These are phyloP conservation scores for Mortierella sp. DNA, from an alignment of 371 early-diverging fungal genomes.

Conservation along the genomic window DNA sequence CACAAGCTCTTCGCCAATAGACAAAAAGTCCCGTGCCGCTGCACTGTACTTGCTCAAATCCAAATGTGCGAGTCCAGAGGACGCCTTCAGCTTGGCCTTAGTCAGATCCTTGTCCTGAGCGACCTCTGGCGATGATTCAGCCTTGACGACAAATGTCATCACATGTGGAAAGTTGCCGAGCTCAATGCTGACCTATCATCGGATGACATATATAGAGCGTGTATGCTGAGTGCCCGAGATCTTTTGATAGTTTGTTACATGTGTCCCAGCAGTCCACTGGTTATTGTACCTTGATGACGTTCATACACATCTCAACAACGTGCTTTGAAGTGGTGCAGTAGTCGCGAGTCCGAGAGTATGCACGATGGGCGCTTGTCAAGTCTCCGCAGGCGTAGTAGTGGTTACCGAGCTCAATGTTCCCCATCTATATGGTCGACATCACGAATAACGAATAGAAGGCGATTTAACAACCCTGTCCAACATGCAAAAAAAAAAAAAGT, in stretches of 20 bases:
- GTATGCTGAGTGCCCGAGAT: too few species aligned
- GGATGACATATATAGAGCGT: too few species aligned
- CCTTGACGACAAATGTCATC: slow-evolving; percentile 77
- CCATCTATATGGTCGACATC: slow-evolving; percentile 61
- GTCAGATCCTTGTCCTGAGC: slow-evolving; percentile 64
- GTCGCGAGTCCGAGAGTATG: slow-evolving; percentile 79
- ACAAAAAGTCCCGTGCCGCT: slow-evolving; percentile 73
- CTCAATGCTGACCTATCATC: slow-evolving; percentile 77
- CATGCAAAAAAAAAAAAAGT: too few species aligned
- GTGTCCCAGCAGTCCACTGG: too few species aligned
- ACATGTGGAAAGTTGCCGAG: slow-evolving; percentile 76
- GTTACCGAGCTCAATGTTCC: slow-evolving; percentile 79
- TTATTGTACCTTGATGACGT: slow-evolving; percentile 75
- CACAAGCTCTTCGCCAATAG: slow-evolving; percentile 69
- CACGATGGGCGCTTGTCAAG: slow-evolving; percentile 70
- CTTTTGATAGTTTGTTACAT: too few species aligned
- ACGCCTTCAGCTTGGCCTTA: slow-evolving; percentile 73
- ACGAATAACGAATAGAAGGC: neutral
- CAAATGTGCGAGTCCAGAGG: slow-evolving; percentile 73
- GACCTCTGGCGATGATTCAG: slow-evolving; percentile 74
- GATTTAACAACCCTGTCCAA: too few species aligned
- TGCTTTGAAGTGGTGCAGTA: slow-evolving; percentile 80
- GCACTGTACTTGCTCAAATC: slow-evolving; percentile 64
- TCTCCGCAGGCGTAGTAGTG: slow-evolving; percentile 80
- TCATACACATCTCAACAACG: slow-evolving; percentile 82